These are phyloP conservation scores for Zoysia matrella DNA, from an alignment of 202 grass and related monocot genomes.

Conservation along the genomic window DNA sequence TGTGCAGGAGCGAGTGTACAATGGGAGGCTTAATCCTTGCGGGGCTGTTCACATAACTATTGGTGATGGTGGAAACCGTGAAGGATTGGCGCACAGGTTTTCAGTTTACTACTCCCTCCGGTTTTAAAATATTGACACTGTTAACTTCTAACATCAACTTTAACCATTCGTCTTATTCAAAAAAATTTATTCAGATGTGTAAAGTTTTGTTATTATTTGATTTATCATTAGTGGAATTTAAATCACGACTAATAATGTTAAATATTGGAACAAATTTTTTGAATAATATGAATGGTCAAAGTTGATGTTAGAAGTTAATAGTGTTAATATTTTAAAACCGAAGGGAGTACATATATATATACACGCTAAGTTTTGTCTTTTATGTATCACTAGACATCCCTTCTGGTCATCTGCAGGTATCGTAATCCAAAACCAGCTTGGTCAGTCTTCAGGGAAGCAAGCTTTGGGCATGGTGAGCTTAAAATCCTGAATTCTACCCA, in stretches of 20 bases:
- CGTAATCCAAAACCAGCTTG: slow-evolving; percentile 77
- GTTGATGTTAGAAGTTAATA: no score
- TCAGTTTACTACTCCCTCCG: neutral
- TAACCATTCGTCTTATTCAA: no score
- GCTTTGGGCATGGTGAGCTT: slow-evolving; percentile 91
- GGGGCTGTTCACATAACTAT: slow-evolving; percentile 93
- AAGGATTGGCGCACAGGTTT: slow-evolving; percentile 88
- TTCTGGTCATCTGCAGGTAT: slow-evolving; percentile 52
- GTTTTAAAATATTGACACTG: no score
- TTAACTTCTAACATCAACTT: no score
- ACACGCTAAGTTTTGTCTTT: neutral
- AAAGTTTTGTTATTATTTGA: no score
- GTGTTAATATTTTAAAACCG: no score
- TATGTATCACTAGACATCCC: neutral
- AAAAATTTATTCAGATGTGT: no score
- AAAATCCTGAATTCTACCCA: slow-evolving; percentile 78
- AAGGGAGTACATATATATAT: neutral
- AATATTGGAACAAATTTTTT: no score
- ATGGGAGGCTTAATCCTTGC: slow-evolving; percentile 65
- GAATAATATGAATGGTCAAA: no score
- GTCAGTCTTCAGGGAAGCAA: slow-evolving; percentile 95
- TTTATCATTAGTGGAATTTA: no score
- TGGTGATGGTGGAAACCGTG: slow-evolving; percentile 91
- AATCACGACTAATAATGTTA: no score
- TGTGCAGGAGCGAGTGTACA: slow-evolving; percentile 73